phyloP scores from a whole-genome alignment of 805 yeast genomes.

The Debaryomyces castellii region DNA sequence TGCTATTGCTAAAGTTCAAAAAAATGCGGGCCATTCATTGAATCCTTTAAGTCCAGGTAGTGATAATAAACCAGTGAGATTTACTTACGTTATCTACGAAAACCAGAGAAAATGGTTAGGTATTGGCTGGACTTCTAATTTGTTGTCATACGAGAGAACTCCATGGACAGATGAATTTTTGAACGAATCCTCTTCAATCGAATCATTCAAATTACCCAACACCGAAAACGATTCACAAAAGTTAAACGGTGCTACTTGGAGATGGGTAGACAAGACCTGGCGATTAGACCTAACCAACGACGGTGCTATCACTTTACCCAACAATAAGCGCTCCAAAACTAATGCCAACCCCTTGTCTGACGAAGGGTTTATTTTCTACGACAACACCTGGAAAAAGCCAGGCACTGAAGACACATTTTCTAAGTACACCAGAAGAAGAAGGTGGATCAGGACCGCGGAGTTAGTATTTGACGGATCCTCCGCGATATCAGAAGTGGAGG shows the following conservation, averaged over 20 bases:
- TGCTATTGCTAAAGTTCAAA: constrained; percentile 54
- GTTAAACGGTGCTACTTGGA: constrained; percentile 78
- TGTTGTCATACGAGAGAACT: constrained; percentile 88
- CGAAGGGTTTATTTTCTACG: constrained; percentile 87
- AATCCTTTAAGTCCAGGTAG: constrained; percentile 15
- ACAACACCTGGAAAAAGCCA: constrained; percentile 93
- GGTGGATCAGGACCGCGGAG: constrained; percentile 96
- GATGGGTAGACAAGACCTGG: constrained; percentile 96
- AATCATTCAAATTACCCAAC: constrained; percentile 77
- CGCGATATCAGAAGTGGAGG: not conserved
- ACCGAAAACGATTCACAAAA: constrained; percentile 42
- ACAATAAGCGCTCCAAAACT: constrained; percentile 52
- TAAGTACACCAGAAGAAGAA: constrained; percentile 88
- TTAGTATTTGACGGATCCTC: constrained; percentile 42
- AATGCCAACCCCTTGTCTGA: constrained; percentile 72
- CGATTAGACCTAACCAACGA: constrained; percentile 84
- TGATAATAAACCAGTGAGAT: constrained; percentile 56
- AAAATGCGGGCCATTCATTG: constrained; percentile 25
- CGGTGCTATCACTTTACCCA: constrained; percentile 73
- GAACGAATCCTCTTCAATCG: constrained; percentile 79
- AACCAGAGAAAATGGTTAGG: constrained; percentile 98
- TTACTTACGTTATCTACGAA: constrained; percentile 89
- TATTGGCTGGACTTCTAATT: constrained; percentile 94
- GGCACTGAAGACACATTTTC: constrained; percentile 83
- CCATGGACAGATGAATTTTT: constrained; percentile 97